phyloP scores from a whole-genome alignment of 192 early-diverging fungal species.

The Glomus cerebriforme region DNA sequence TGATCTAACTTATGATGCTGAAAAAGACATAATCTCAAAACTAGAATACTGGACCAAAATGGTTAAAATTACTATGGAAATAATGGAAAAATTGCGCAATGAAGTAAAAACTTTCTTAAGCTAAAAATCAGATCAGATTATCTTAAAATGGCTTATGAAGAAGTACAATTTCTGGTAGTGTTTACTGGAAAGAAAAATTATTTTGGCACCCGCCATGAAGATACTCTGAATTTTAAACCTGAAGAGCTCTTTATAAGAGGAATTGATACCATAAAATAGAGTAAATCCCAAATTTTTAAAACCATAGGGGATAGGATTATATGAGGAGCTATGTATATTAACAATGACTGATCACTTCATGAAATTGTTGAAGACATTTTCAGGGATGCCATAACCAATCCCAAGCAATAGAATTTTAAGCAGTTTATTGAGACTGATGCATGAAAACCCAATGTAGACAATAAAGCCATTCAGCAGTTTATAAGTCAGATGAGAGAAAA shows the following conservation, averaged over 20 bases:
- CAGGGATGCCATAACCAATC: too few species aligned
- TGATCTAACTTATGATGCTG: too few species aligned
- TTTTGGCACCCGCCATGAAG: neutral
- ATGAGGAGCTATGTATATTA: neutral
- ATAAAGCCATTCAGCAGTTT: neutral
- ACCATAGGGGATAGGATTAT: neutral
- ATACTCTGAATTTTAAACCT: neutral
- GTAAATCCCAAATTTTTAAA: neutral
- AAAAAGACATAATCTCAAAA: neutral
- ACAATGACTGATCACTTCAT: too few species aligned
- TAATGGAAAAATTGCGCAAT: constrained; percentile 11
- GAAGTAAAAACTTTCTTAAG: constrained; percentile 1
- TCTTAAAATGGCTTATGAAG: constrained; percentile 20
- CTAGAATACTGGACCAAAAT: constrained; percentile 5
- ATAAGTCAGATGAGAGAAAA: neutral
- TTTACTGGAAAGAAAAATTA: constrained; percentile 22
- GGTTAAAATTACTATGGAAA: constrained; percentile 6
- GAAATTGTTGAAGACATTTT: too few species aligned
- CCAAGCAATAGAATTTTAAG: too few species aligned
- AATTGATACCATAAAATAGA: neutral
- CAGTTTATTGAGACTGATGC: too few species aligned
- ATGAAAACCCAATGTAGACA: neutral
- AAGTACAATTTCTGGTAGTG: neutral
- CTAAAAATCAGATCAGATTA: neutral
- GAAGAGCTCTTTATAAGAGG: neutral